A percentile compares a stretch with the other conserved stretches of the same genome.
These are phyloP conservation scores for Nakazawaea molendinolei DNA, from an alignment of 805 yeast species.

Conservation along the genomic window DNA sequence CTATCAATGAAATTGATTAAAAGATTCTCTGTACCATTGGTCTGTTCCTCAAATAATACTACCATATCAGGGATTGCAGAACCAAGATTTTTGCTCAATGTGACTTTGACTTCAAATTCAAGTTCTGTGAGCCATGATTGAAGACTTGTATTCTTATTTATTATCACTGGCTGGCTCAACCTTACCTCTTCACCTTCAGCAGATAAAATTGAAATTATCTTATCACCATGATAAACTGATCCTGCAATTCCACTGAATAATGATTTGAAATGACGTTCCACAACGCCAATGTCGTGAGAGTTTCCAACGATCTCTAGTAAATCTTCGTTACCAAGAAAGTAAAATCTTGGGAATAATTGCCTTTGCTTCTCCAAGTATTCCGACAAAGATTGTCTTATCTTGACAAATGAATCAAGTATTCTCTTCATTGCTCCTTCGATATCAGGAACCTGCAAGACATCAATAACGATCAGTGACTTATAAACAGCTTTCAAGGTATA, in stretches of 20 bases:
- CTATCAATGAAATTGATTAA: slow-evolving; percentile 28
- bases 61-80: slow-evolving; percentile 24
- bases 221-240: slow-evolving; percentile 26
- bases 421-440: slow-evolving; percentile 40
- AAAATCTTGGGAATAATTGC: slow-evolving; percentile 70
- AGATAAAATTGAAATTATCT: slow-evolving; percentile 43
- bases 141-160: slow-evolving; percentile 34
- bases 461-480: slow-evolving; percentile 46
- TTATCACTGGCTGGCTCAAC: slow-evolving; percentile 36
- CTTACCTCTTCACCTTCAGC: slow-evolving; percentile 54
- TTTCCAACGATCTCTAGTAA: slow-evolving; percentile 76
- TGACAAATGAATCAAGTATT: slow-evolving; percentile 46
- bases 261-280: slow-evolving; percentile 57
- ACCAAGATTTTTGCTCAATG: slow-evolving; percentile 34
- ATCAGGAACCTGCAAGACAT: slow-evolving; percentile 44
- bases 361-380: slow-evolving; percentile 81
- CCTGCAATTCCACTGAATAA: slow-evolving; percentile 62
- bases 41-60: slow-evolving; percentile 11
- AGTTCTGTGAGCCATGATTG: slow-evolving; percentile 58
- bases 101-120: slow-evolving; percentile 43
- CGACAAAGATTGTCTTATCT: slow-evolving; percentile 57
- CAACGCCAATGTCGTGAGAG: slow-evolving; percentile 33
- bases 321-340: slow-evolving; percentile 88
- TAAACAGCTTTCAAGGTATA: slow-evolving; percentile 41
- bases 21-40: slow-evolving; percentile 8